phyloP scores from a whole-genome alignment of 257 asterid species.

The Solanum virginianum region DNA sequence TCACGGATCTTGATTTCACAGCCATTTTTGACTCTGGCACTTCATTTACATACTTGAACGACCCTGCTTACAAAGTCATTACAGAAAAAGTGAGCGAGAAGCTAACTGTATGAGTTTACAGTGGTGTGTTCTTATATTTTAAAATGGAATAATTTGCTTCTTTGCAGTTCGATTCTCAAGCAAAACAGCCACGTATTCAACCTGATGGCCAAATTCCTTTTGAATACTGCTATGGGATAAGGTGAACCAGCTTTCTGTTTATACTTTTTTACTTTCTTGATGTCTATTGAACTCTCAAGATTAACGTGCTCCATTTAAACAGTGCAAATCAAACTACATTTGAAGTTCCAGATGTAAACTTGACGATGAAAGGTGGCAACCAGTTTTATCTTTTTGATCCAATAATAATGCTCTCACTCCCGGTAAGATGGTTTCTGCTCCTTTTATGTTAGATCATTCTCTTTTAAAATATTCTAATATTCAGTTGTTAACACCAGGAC shows the following conservation, averaged over 20 bases:
- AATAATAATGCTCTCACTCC: constrained; percentile 24
- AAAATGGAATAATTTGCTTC: not conserved
- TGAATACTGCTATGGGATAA: constrained; percentile 62
- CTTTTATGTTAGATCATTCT: not conserved
- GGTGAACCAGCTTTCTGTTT: constrained; percentile 20
- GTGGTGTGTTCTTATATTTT: not conserved
- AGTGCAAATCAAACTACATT: constrained; percentile 45
- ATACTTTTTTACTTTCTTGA: not conserved
- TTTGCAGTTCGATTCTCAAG: constrained; percentile 56
- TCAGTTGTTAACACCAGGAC: constrained; percentile 19
- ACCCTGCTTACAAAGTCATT: constrained; percentile 64
- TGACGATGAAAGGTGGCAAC: constrained; percentile 79
- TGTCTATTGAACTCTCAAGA: not conserved
- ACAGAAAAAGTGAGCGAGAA: constrained; percentile 41
- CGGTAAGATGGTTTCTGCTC: constrained; percentile 24
- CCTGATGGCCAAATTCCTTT: constrained; percentile 38
- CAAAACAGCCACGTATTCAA: constrained; percentile 43
- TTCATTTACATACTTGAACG: constrained; percentile 76
- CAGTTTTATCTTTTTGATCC: constrained; percentile 35
- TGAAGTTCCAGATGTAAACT: constrained; percentile 44
- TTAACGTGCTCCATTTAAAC: constrained; percentile 12
- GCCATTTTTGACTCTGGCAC: constrained; percentile 94
- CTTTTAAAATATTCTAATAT: constrained; percentile 6
- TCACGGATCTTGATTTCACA: constrained; percentile 35
- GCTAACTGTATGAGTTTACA: not conserved